A percentile compares a stretch with the other conserved stretches of the same genome.
phyloP scores from a whole-genome alignment of 2,329 filamentous ascomycete species.

The Colletotrichum sp. region DNA sequence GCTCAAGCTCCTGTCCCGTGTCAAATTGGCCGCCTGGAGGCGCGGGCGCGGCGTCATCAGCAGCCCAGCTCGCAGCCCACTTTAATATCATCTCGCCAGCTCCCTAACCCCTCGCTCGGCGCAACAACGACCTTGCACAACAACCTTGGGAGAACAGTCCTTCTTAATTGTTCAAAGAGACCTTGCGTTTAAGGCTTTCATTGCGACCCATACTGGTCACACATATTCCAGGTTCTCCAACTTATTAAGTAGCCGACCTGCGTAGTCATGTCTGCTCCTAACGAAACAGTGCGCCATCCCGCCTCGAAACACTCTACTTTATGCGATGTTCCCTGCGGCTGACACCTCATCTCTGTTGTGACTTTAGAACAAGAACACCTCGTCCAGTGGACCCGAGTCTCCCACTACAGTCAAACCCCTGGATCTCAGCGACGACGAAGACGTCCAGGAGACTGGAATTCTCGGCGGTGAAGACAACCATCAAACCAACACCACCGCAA shows the following conservation, averaged over 20 bases:
- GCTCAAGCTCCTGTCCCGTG: not conserved
- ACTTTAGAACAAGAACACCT: constrained; percentile 46
- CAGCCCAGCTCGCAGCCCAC: constrained; percentile 19
- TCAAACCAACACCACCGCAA: constrained; percentile 27
- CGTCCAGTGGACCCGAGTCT: constrained; percentile 60
- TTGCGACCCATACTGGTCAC: not conserved
- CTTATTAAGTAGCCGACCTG: not conserved
- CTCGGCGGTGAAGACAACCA: constrained; percentile 45
- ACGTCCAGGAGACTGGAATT: constrained; percentile 65
- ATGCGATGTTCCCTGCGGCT: constrained; percentile 21
- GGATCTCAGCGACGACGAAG: constrained; percentile 71
- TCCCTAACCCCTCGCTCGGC: constrained; percentile 19
- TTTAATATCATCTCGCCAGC: constrained; percentile 22
- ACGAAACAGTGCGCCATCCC: constrained; percentile 46
- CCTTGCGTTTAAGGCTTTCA: not conserved
- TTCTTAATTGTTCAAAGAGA: not conserved
- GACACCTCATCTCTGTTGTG: constrained; percentile 11
- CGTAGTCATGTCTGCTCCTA: constrained; percentile 46
- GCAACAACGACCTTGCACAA: constrained; percentile 10
- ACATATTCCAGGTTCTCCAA: not conserved
- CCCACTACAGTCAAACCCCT: constrained; percentile 69
- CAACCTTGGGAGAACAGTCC: constrained; percentile 10
- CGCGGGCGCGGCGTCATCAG: constrained; percentile 24
- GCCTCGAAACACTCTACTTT: constrained; percentile 20
- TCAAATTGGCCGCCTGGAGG: not conserved